Percentiles rank a stretch among this genome's conserved stretches.
phyloP scores from a whole-genome alignment of 1,284 basidiomycete genomes.

The Amylostereum chailletii region DNA sequence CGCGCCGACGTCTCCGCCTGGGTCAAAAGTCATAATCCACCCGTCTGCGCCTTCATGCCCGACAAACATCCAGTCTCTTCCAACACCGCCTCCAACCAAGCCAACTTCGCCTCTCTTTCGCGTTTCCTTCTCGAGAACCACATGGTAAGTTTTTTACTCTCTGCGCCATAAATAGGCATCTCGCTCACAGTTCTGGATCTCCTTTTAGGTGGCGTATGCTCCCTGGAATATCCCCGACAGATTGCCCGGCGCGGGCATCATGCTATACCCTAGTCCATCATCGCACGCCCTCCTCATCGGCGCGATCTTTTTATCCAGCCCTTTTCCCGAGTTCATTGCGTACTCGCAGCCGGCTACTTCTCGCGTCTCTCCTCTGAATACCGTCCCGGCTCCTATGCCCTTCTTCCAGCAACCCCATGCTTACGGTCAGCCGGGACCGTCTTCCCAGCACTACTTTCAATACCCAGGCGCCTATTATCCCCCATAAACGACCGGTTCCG shows the following conservation, averaged over 20 bases:
- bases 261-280: slow-evolving; percentile 50
- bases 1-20: slow-evolving; percentile 37
- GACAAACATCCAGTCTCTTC: slow-evolving; percentile 43
- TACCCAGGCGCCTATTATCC: too few species aligned
- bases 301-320: slow-evolving; percentile 40
- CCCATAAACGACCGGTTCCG: too few species aligned
- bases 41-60: slow-evolving; percentile 55
- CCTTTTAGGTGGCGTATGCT: slow-evolving; percentile 42
- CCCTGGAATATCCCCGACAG: slow-evolving; percentile 37
- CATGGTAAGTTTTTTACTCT: slow-evolving; percentile 29
- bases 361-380: not conserved
- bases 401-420: slow-evolving; percentile 10
- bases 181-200: slow-evolving; percentile 2
- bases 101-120: slow-evolving; percentile 45
- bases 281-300: slow-evolving; percentile 49
- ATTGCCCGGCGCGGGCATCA: slow-evolving; percentile 42
- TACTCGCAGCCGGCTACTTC: slow-evolving; percentile 10
- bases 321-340: slow-evolving; percentile 44
- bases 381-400: not conserved
- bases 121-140: slow-evolving; percentile 41
- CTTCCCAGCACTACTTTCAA: not conserved
- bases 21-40: slow-evolving; percentile 34
- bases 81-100: slow-evolving; percentile 38
- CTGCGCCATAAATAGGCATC: not conserved
- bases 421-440: slow-evolving; percentile 6